These are phyloP conservation scores for Podaxis sp. DNA, from an alignment of 768 basidiomycete species.

Conservation along the genomic window DNA sequence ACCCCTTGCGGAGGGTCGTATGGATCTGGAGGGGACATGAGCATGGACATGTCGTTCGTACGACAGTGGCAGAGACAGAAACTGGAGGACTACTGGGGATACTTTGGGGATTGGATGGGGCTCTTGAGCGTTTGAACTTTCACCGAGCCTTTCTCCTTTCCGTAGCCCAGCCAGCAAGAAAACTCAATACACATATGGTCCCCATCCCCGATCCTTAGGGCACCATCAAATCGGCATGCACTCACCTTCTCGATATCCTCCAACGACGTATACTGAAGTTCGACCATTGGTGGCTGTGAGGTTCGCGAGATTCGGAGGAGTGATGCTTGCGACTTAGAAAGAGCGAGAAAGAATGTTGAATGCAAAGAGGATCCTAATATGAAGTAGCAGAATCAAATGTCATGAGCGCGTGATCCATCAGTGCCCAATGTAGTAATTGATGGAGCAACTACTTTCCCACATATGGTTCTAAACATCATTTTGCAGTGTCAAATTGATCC, in stretches of 20 bases:
- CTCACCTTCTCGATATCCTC: constrained; percentile 49
- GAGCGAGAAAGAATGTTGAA: not conserved
- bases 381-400: not conserved
- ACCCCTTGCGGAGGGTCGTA: constrained; percentile 48
- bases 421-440: no score
- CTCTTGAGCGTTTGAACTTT: no score
- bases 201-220: not conserved
- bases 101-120: no score
- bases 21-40: constrained; percentile 41
- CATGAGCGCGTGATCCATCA: not conserved
- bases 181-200: not conserved
- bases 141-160: not conserved
- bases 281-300: constrained; percentile 16
- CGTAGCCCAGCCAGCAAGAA: not conserved
- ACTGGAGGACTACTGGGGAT: not conserved
- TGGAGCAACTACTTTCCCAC: not conserved
- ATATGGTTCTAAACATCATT: not conserved
- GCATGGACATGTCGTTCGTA: not conserved
- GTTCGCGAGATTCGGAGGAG: not conserved
- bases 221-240: not conserved
- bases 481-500: no score
- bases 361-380: not conserved
- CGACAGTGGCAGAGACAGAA: not conserved
- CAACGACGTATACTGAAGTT: constrained; percentile 43
- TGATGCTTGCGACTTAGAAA: not conserved